Evolutionary conservation across 2,329 filamentous ascomycete species (phyloP), one percentile per base, ranked within the genome.

Genomic region (Arachnomyces sp.): DNA sequence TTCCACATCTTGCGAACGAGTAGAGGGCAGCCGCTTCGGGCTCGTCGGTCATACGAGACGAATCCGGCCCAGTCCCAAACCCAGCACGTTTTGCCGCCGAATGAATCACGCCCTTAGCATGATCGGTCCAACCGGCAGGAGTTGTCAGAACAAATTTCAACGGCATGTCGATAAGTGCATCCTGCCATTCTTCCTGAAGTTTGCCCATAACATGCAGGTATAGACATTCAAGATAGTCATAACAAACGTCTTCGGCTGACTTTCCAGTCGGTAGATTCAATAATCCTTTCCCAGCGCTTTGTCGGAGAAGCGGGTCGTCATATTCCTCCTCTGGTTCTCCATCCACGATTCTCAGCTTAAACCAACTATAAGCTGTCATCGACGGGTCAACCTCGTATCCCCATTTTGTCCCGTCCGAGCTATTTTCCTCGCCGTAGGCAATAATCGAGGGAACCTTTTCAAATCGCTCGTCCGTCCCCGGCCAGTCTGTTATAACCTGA

Each of bases 371-470:
- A 9, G 36, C 20, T 3, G 20, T 28, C 38, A 40, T 36, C 3
- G 15, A 34, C 2, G 38, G 9, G 8, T 32, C 25, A 12, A 48
- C 39, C 17, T 44, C 36, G 17, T 43, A 41, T 1, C 50, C 50
- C 45, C 45, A 52, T 7, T 7, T 4, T 17, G 40, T 33, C 9
- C 71, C 63, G 47, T 76, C 68, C 14, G 18, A 25, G 9, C 9
- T 5, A n/a, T 43, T 40, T 13, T 49, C 43, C 2, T 7, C 28
- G 13, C 14, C 17, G 32, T 44, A 39, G 2, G 43, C 47, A 29
- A 51, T 45, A 4, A 18, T 39, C 7, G 43, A 39, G 3, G 45
- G 43, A 3, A 45, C 36, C 16, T 52, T 52, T 14, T 42, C 32
- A 1, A 17, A 4, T 30, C 11, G 11, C 47, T 36, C 8, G n/a